Evolutionary conservation across 768 basidiomycete genomes (phyloP), one percentile per base, ranked within the genome.

Genomic region (Nevesoporus exiguus): DNA sequence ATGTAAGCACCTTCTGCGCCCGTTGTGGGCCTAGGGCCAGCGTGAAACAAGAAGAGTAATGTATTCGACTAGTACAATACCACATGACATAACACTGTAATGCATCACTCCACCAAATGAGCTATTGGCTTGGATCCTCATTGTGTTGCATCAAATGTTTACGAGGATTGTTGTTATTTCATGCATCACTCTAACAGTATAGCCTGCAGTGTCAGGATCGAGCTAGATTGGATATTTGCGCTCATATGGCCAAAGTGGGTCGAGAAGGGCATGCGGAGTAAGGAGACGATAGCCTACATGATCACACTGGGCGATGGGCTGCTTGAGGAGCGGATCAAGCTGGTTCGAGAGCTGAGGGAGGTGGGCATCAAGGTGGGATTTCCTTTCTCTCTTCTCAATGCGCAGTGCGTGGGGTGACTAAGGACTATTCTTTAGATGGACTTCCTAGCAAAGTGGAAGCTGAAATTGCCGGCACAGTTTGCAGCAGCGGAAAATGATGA

Each of bases 231-330:
- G 21, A 85, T 99, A 51, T 98, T 97, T 63, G 88, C 92, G 19
- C 76, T 99, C 57, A 71, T 98, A 56, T 91, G 91, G 85, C 88
- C 88, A 40, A 90, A 85, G 70, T 93, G 90, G 84, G 78, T 82
- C 10, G 89, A 87, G 64, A 80, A 78, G 58, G 85, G 90, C 1
- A 85, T 84, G 74, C 77, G 93, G 66, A 86, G 83, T 50, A 98
- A 96, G 75, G 85, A 89, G 66, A 96, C 93, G 41, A 88, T 97
- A 80, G 95, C 87, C 22, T 99, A 87, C 71, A 92, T 98, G 43
- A 85, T 98, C 76, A 85, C 87, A 22, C 85, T 93, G 31, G 94
- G 95, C 7, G 93, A 93, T 65, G 92, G 94, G 2, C 67, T 98
- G 55, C 72, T 98, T 47, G 81, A 84, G 64, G 93, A 97, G 74